phyloP scores from a whole-genome alignment of 805 yeast species.

The Ogataea trehaloabstinens region DNA sequence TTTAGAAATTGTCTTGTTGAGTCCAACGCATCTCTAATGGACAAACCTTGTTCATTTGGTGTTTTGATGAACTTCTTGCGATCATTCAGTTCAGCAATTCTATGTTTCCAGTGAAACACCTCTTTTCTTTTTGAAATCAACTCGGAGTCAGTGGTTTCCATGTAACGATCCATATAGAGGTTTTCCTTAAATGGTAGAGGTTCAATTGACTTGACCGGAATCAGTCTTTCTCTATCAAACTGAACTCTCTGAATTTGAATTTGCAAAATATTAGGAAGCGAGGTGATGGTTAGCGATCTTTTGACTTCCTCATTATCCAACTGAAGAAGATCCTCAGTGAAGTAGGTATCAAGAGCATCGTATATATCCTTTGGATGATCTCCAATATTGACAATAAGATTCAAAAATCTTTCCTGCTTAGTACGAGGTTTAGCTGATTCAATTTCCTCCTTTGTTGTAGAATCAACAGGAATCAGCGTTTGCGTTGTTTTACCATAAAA shows the following conservation, averaged over 20 bases:
- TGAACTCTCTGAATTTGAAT: constrained; percentile 93
- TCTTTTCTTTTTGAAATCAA: constrained; percentile 54
- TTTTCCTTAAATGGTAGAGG: constrained; percentile 78
- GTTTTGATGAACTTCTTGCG: constrained; percentile 42
- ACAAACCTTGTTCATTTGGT: constrained; percentile 49
- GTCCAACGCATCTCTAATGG: constrained; percentile 49
- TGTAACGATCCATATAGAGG: constrained; percentile 83
- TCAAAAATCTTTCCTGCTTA: constrained; percentile 72
- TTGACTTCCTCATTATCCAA: constrained; percentile 73
- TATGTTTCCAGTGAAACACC: constrained; percentile 61
- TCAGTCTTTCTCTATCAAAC: constrained; percentile 68
- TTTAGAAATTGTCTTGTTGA: constrained; percentile 58
- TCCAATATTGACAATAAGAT: constrained; percentile 80
- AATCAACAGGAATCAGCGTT: constrained; percentile 53
- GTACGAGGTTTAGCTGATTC: constrained; percentile 37
- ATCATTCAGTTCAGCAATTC: constrained; percentile 42
- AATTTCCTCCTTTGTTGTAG: constrained; percentile 27
- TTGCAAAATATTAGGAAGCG: constrained; percentile 80
- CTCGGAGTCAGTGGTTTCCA: constrained; percentile 62
- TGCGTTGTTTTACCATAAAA: constrained; percentile 89
- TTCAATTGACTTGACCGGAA: constrained; percentile 79
- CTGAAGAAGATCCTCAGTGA: constrained; percentile 67
- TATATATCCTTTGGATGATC: constrained; percentile 87
- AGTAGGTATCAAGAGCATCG: constrained; percentile 84
- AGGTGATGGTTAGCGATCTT: constrained; percentile 66